Conservation (phyloP, 371 early-diverging fungal genomes). For the Mortierella sp. region DNA sequence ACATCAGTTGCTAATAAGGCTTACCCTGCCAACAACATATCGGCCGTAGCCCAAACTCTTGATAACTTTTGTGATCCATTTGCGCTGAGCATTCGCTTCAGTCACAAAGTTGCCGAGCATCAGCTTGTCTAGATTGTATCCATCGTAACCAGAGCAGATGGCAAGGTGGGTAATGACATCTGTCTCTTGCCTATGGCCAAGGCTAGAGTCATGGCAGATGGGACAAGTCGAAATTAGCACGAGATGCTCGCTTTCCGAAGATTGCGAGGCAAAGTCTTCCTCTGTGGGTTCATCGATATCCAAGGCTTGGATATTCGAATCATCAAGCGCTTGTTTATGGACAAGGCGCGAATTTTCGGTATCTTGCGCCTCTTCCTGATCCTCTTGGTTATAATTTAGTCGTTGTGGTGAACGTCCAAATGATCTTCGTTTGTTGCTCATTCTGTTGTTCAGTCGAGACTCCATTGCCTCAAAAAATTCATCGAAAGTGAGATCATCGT, state of each 20-base stretch:
- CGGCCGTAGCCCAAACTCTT: constrained; percentile 82
- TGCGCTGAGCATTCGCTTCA: constrained; percentile 81
- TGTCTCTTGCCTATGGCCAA: constrained; percentile 70
- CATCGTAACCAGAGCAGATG: constrained; percentile 74
- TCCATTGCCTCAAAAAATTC: constrained; percentile 79
- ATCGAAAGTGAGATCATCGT: constrained; percentile 74
- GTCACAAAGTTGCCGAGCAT: constrained; percentile 85
- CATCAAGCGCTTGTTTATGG: constrained; percentile 18
- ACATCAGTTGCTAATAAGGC: neutral
- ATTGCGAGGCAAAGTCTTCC: constrained; percentile 43
- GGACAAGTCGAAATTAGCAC: constrained; percentile 78
- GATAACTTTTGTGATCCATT: constrained; percentile 85
- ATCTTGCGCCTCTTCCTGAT: constrained; percentile 26
- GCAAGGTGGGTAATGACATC: constrained; percentile 87
- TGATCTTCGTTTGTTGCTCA: constrained; percentile 15
- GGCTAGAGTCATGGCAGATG: constrained; percentile 75
- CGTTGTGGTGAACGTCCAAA: neutral
- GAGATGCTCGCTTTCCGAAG: constrained; percentile 68
- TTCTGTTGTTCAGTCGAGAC: constrained; percentile 30
- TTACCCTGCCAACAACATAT: constrained; percentile 75
- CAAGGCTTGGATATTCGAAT: constrained; percentile 12
- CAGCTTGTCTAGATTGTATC: constrained; percentile 72
- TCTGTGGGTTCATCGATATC: constrained; percentile 48
- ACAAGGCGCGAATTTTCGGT: constrained; percentile 41
- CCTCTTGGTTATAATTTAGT: constrained; percentile 9